A percentile compares a stretch with the other conserved stretches of the same genome.
phyloP scores from a whole-genome alignment of 345 rosid genomes.

The Populus alba region DNA sequence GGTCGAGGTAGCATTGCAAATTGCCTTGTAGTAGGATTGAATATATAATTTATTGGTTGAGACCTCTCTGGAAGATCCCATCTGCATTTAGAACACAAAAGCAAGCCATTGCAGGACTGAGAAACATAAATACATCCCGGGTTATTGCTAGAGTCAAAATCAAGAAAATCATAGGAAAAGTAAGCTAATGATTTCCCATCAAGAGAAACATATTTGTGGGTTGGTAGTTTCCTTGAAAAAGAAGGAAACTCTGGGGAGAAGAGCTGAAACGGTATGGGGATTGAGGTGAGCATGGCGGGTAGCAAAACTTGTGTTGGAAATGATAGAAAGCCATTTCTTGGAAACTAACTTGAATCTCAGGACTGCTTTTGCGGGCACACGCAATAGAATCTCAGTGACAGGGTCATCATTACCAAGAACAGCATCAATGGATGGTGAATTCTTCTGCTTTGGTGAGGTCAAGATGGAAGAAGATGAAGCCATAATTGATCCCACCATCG shows the following conservation, averaged over 20 bases:
- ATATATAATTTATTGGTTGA: slow-evolving; percentile 6
- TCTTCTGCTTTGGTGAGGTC: not conserved
- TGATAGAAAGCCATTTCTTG: slow-evolving; percentile 19
- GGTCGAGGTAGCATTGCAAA: not conserved
- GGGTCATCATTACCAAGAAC: not conserved
- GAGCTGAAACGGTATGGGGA: not conserved
- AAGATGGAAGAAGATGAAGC: not conserved
- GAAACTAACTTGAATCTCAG: slow-evolving; percentile 5
- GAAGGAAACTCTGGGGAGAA: not conserved
- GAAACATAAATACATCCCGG: not conserved
- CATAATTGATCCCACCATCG: not conserved
- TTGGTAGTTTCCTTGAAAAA: not conserved
- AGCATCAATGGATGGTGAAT: not conserved
- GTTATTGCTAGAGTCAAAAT: not conserved
- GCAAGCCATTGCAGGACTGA: slow-evolving; percentile 14
- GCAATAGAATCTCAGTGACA: not conserved
- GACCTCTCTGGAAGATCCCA: not conserved
- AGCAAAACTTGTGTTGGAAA: slow-evolving; percentile 12
- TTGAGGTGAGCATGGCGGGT: not conserved
- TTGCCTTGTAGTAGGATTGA: slow-evolving; percentile 25
- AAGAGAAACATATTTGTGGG: slow-evolving; percentile 6
- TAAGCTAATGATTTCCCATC: not conserved
- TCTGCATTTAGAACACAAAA: not conserved
- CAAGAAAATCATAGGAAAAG: not conserved
- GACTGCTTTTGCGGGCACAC: slow-evolving; percentile 11